Base-by-base conservation (phyloP, 1,139 yeast species). In the Kluyveromyces sp. region DNA sequence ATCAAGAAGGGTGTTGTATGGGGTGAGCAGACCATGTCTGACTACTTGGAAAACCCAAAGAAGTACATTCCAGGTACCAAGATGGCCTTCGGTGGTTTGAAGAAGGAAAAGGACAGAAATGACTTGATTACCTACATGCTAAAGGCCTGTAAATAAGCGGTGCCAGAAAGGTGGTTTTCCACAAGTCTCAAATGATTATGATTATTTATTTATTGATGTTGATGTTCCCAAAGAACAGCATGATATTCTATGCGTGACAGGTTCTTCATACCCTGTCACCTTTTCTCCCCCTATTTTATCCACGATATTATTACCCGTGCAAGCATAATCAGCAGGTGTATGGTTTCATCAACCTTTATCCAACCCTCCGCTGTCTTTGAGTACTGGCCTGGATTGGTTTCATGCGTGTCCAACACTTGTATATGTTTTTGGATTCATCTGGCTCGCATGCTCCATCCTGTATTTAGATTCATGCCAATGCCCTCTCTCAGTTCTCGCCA, bases 31-130 rank as follows among this genome's bases (percentile, higher is more conserved):
- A 78, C 88, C 70, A 78, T 92, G 83, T 78, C 83, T 61, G 95
- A 85, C 70, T 92, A 92, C 82, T 82, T 92, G 72, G 95, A 84
- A 74, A 94, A 92, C 86, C 98, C 98, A 76, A 92, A 92, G 95
- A 92, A 92, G 78, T 92, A 88, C 77, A 88, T 92, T 61, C 98
- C 98, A 66, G 98, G 98, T 73, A 92, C 97, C 76, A 92, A 92
- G 83, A 92, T 92, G 98, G 98, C 98, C 56, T 92, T 92, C 65
- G 98, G 96, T 75, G 98, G 98, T 75, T 82, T 92, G 73, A 92
- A 92, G 92, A 92, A 92, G 81, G 81, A 89, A 57, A 92, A 88
- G 84, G 98, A 92, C 78, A 87, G 97, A 82, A 85, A 87, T 74
- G 97, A 92, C 70, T 77, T 92, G 70, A 73, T 92, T 64, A 78